phyloP scores from a whole-genome alignment of 2,329 filamentous ascomycete species.

The Aureobasidium pullulans region DNA sequence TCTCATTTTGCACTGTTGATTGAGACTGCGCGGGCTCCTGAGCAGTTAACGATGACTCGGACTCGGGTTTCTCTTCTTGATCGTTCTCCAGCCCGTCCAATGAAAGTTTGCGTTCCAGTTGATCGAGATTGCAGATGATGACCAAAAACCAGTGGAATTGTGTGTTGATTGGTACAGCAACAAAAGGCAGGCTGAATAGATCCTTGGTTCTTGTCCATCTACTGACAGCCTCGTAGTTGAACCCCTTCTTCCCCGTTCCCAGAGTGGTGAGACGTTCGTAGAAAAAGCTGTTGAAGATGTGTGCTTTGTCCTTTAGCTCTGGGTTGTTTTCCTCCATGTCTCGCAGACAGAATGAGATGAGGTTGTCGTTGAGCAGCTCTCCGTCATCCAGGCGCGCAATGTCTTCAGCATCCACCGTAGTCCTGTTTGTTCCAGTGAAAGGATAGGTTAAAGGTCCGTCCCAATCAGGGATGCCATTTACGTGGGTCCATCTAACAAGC shows the following conservation, averaged over 20 bases:
- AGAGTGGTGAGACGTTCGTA: conserved; percentile 66
- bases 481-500: background rate
- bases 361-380: conserved; percentile 84
- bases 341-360: conserved; percentile 81
- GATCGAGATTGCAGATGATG: conserved; percentile 83
- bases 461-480: conserved; percentile 20
- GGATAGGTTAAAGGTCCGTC: conserved; percentile 54
- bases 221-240: conserved; percentile 80
- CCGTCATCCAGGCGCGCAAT: conserved; percentile 72
- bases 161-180: conserved; percentile 89
- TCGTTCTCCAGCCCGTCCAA: background rate
- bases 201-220: conserved; percentile 84
- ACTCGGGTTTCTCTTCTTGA: background rate
- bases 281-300: conserved; percentile 92
- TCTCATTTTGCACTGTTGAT: background rate
- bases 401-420: conserved; percentile 63
- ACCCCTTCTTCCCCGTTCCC: conserved; percentile 44
- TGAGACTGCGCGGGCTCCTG: background rate
- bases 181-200: conserved; percentile 77
- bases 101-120: conserved; percentile 13
- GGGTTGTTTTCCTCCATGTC: conserved; percentile 26
- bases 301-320: conserved; percentile 51
- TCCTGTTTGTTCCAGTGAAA: conserved; percentile 49
- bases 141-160: conserved; percentile 84
- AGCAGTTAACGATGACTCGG: background rate